Evolutionary conservation across 106 monocot species (phyloP).

Genomic region (Agapanthus africanus): DNA sequence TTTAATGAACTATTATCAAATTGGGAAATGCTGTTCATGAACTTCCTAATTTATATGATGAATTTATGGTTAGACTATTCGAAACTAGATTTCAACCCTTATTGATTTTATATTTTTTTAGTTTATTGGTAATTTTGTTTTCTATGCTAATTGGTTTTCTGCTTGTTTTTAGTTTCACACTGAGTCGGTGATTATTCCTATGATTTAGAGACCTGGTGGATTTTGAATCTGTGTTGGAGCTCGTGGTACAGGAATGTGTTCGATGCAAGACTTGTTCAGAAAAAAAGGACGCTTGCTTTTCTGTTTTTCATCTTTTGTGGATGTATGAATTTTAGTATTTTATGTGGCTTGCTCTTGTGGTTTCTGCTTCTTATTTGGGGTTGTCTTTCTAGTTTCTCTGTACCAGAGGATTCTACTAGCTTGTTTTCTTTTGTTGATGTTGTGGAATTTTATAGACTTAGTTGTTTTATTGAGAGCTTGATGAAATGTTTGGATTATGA

Average conservation of each 20-base stretch:
- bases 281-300: too few relatives aligned
- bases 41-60: neutral
- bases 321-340: neutral
- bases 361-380: neutral
- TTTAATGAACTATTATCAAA: slow-evolving; percentile 2
- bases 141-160: neutral
- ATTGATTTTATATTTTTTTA: neutral
- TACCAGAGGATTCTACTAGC: neutral
- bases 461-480: neutral
- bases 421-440: neutral
- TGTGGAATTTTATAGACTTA: slow-evolving; percentile 1
- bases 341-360: neutral
- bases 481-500: neutral
- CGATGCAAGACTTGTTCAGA: slow-evolving; percentile 14
- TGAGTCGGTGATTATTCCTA: slow-evolving; percentile 20
- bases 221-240: slow-evolving; percentile 30
- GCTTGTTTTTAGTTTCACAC: slow-evolving; percentile 30
- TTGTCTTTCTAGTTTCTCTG: slow-evolving; percentile 6
- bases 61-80: neutral
- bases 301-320: neutral
- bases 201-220: slow-evolving; percentile 33
- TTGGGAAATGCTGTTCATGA: neutral
- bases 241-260: slow-evolving; percentile 14
- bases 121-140: neutral
- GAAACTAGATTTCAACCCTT: neutral